These are phyloP conservation scores for Pleurotus djamor DNA, from an alignment of 768 basidiomycete species.

Conservation along the genomic window DNA sequence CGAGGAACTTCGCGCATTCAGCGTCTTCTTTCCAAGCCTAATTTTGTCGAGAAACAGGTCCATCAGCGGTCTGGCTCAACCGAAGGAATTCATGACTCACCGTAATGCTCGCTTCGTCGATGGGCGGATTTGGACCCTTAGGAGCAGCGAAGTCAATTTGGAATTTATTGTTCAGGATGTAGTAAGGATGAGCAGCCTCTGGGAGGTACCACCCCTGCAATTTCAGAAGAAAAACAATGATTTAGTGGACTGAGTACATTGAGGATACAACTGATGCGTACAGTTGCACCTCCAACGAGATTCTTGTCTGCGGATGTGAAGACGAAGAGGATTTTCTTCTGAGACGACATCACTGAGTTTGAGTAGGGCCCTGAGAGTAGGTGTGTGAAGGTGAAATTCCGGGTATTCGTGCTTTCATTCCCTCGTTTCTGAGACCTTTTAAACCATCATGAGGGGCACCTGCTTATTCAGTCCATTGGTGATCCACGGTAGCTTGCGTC, in stretches of 20 bases:
- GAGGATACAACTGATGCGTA: constrained; percentile 28
- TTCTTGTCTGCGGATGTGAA: constrained; percentile 65
- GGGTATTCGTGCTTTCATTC: constrained; percentile 18
- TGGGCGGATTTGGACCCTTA: constrained; percentile 64
- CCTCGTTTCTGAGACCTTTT: too few relatives aligned
- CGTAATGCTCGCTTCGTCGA: constrained; percentile 57
- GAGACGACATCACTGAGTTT: neutral
- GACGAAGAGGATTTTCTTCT: constrained; percentile 58
- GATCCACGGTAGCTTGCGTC: too few relatives aligned
- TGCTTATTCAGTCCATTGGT: too few relatives aligned
- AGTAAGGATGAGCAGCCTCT: constrained; percentile 76
- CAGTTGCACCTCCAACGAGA: constrained; percentile 48
- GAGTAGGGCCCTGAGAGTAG: too few relatives aligned
- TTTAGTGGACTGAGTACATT: neutral
- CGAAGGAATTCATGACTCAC: constrained; percentile 22
- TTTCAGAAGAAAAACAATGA: neutral
- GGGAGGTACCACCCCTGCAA: constrained; percentile 77
- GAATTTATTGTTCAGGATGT: constrained; percentile 45
- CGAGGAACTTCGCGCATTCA: constrained; percentile 53
- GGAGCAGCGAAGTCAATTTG: constrained; percentile 62
- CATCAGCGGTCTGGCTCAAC: neutral
- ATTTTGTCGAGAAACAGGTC: neutral
- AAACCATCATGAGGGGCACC: too few relatives aligned
- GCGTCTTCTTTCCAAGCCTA: constrained; percentile 54
- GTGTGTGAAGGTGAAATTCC: constrained; percentile 9